These are phyloP conservation scores for Pythium insidiosum DNA, from an alignment of 352 stramenopile genomes.

Conservation along the genomic window DNA sequence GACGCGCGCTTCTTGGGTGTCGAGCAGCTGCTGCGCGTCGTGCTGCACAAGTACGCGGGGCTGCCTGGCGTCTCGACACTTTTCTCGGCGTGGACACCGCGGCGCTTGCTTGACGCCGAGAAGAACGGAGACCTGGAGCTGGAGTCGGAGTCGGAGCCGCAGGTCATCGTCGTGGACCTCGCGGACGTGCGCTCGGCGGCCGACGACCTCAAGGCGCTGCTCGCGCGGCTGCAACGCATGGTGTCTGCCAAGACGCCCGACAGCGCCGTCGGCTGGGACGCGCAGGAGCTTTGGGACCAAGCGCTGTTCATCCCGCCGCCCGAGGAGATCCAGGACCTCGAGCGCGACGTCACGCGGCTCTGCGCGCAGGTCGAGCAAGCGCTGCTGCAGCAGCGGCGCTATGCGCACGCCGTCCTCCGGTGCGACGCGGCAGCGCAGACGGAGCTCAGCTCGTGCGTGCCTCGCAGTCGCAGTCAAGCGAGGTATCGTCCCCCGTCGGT, in stretches of 20 bases:
- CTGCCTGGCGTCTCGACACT: constrained; percentile 9
- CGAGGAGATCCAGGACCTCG: constrained; percentile 42
- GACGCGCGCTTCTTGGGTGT: constrained; percentile 5
- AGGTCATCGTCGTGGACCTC: constrained; percentile 22
- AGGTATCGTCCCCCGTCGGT: too few species aligned
- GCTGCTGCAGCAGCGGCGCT: constrained; percentile 7
- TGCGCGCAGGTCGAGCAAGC: constrained; percentile 23
- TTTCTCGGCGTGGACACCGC: too few species aligned
- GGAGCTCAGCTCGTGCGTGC: constrained; percentile 20
- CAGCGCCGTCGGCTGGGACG: constrained; percentile 34
- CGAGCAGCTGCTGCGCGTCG: constrained; percentile 18
- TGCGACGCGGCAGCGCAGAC: constrained; percentile 18
- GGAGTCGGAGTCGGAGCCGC: neutral
- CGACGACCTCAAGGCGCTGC: constrained; percentile 25
- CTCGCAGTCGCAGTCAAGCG: neutral
- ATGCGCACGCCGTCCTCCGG: neutral
- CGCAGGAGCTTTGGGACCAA: constrained; percentile 45
- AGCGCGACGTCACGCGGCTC: constrained; percentile 25
- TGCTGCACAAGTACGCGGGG: constrained; percentile 16
- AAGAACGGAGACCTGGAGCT: constrained; percentile 4
- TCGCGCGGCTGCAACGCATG: constrained; percentile 20
- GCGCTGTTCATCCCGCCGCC: constrained; percentile 46
- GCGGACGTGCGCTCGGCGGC: constrained; percentile 15
- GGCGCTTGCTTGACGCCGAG: too few species aligned
- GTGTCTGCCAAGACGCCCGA: constrained; percentile 32